Base-by-base conservation (phyloP, 257 asterid genomes). In the Rehmannia glutinosa region DNA sequence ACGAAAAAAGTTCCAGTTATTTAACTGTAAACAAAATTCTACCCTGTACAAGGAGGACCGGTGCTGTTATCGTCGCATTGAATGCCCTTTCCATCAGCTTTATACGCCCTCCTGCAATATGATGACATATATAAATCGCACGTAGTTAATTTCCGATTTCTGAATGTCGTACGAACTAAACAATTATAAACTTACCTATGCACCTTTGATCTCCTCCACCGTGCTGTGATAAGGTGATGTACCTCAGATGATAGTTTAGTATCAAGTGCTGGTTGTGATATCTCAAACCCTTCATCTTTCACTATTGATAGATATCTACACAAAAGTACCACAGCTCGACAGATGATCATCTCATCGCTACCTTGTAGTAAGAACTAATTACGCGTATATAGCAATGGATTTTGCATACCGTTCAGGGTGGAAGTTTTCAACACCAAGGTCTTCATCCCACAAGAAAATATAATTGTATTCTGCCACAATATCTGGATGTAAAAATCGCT, bases 41-140 rank as follows among this genome's bases (percentile, higher is more conserved):
- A 91, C 97, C 97, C 97, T 16, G 97, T 80, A 79, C 97, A 91
- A 66, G 96, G 97, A 78, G 97, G 97, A 71, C 85, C 79, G 0
- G 78, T 25, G 71, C 95, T 91, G 28, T 57, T 74, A 10, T 75
- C 81, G 25, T 88, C 87, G 51, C 96, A 91, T 64, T 71, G 81
- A 52, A 60, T 64, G 33, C 86, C 90, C 64, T 72, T 78, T 16
- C 70, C 86, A 27, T 90, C 95, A 39, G 56, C 57, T 74, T 82
- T 91, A 78, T 80, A 86, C 28, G 81, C 71, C 80, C 96, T 85
- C 78, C 97, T 91, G 78, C 79, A 67, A 33, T 3, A 23, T 21
- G 51, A n/a, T n/a, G n/a, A n/a, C n/a, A n/a, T n/a, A n/a, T n/a
- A n/a, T n/a, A n/a, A n/a, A n/a, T n/a, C n/a, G n/a, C n/a, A n/a